A percentile compares a stretch with the other conserved stretches of the same genome.
These are phyloP conservation scores for Dactylellina parvicollis DNA, from an alignment of 2,329 filamentous ascomycete genomes.

Conservation along the genomic window DNA sequence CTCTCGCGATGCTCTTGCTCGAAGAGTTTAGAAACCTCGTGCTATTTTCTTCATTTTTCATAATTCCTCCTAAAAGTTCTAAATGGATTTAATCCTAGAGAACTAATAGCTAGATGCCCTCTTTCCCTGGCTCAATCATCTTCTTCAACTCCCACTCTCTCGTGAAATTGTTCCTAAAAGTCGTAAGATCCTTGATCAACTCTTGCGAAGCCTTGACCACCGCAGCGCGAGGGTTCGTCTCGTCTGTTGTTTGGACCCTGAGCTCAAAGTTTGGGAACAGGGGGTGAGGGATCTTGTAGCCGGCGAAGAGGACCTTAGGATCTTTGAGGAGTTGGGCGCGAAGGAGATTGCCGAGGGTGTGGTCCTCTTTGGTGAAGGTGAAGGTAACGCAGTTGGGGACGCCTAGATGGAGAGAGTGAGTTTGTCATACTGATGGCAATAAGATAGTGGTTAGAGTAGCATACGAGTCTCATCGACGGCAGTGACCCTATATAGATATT, in stretches of 20 bases:
- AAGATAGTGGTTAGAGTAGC: not conserved
- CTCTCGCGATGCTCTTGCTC: too few relatives aligned
- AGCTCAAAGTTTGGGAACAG: constrained; percentile 70
- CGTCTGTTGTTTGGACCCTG: constrained; percentile 88
- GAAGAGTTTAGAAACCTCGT: too few relatives aligned
- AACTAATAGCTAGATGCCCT: constrained; percentile 54
- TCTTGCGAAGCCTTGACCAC: constrained; percentile 82
- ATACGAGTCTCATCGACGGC: constrained; percentile 49
- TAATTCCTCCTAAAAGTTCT: constrained; percentile 53
- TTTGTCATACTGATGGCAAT: not conserved
- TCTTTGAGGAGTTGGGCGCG: constrained; percentile 85
- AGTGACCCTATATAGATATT: constrained; percentile 29
- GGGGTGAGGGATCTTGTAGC: constrained; percentile 74
- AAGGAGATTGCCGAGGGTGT: constrained; percentile 91
- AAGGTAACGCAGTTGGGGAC: constrained; percentile 94
- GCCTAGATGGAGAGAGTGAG: constrained; percentile 66
- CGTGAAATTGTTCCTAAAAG: constrained; percentile 85
- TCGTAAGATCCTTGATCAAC: constrained; percentile 81
- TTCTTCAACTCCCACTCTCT: constrained; percentile 87
- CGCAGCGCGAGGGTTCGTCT: constrained; percentile 84
- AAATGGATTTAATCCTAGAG: constrained; percentile 95
- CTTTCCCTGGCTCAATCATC: constrained; percentile 50
- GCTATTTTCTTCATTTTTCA: too few relatives aligned
- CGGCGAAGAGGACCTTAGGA: constrained; percentile 85
- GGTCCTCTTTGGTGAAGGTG: constrained; percentile 94